These are phyloP conservation scores for Paramecium octaurelia DNA, from an alignment of 73 alveolate genomes.

Conservation along the genomic window DNA sequence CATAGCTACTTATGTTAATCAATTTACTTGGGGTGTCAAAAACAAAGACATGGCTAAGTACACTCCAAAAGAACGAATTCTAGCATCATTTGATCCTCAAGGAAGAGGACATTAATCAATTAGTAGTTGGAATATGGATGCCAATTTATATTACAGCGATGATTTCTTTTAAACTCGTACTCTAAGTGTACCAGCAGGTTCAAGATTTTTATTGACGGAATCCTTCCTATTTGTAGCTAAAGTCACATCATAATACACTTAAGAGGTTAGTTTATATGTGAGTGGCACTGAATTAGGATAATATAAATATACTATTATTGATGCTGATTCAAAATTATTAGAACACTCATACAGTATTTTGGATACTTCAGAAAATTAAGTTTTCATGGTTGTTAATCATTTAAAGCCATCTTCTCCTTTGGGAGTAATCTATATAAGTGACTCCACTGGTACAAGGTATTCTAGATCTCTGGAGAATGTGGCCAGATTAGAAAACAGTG, in stretches of 20 bases:
- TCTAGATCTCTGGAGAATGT: conserved; percentile 74
- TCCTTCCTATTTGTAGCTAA: conserved; percentile 81
- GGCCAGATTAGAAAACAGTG: conserved; percentile 69
- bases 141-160: conserved; percentile 72
- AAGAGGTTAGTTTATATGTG: conserved; percentile 76
- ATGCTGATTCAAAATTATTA: conserved; percentile 39
- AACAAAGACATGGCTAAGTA: conserved; percentile 61
- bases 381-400: conserved; percentile 78
- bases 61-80: conserved; percentile 63
- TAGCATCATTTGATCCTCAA: conserved; percentile 62
- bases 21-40: conserved; percentile 87
- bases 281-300: conserved; percentile 38
- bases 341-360: conserved; percentile 79
- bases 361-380: conserved; percentile 85
- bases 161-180: conserved; percentile 74
- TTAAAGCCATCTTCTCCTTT: conserved; percentile 57
- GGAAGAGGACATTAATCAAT: conserved; percentile 66
- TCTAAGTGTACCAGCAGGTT: conserved; percentile 74
- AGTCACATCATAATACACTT: conserved; percentile 61
- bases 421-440: conserved; percentile 83
- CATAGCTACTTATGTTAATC: conserved; percentile 78
- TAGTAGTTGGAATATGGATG: conserved; percentile 66
- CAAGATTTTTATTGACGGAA: conserved; percentile 80
- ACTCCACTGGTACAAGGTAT: conserved; percentile 85
- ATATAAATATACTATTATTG: background rate